Evolutionary conservation across 805 yeast species (phyloP).

Genomic region (Jamesozyma jinghongensis): DNA sequence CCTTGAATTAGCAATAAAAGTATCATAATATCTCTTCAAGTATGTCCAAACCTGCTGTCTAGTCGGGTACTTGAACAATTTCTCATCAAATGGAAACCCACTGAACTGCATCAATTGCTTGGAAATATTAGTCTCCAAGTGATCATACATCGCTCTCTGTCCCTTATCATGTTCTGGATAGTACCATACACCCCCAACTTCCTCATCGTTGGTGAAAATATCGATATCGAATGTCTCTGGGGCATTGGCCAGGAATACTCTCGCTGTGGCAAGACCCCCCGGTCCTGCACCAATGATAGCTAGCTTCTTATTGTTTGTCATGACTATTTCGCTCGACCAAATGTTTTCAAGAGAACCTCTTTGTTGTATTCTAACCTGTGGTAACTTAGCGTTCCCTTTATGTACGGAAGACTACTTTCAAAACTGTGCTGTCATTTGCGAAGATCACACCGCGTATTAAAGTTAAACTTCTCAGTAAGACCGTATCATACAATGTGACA

Average conservation of each 20-base stretch:
- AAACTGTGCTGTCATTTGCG: slow-evolving; percentile 12
- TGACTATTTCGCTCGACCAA: neutral
- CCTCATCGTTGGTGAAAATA: slow-evolving; percentile 48
- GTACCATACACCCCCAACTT: slow-evolving; percentile 80
- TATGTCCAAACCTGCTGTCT: slow-evolving; percentile 56
- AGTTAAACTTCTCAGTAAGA: too few relatives aligned
- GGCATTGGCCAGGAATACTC: slow-evolving; percentile 50
- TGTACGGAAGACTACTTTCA: too few relatives aligned
- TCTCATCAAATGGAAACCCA: slow-evolving; percentile 40
- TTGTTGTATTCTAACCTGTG: neutral
- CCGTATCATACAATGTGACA: too few relatives aligned
- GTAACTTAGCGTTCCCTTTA: neutral
- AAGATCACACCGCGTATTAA: too few relatives aligned
- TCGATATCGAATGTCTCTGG: slow-evolving; percentile 37
- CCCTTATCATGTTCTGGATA: slow-evolving; percentile 31
- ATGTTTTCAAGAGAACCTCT: too few relatives aligned
- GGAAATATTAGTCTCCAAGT: slow-evolving; percentile 63
- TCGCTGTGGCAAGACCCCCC: slow-evolving; percentile 55
- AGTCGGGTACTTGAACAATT: slow-evolving; percentile 45
- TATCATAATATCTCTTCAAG: slow-evolving; percentile 43
- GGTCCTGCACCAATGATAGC: slow-evolving; percentile 80
- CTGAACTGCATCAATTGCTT: slow-evolving; percentile 58
- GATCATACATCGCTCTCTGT: slow-evolving; percentile 46
- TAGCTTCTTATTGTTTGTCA: slow-evolving; percentile 20
- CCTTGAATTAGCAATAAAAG: slow-evolving; percentile 19